phyloP scores from a whole-genome alignment of 2,329 filamentous ascomycete genomes.

The Escovopsis weberi region DNA sequence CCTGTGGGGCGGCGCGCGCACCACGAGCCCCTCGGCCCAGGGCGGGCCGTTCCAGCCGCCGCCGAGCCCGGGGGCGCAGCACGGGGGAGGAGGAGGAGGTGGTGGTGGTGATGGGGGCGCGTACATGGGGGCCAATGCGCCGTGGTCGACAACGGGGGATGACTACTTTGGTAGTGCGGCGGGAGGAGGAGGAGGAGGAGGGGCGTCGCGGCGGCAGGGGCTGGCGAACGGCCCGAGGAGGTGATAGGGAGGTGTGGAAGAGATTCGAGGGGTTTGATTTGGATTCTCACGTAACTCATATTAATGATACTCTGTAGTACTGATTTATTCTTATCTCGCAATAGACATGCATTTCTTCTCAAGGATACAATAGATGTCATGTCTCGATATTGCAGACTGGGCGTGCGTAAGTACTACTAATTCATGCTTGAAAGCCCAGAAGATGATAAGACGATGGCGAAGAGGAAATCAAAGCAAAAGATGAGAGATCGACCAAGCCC shows the following conservation, averaged over 20 bases:
- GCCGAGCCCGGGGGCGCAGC: constrained; percentile 5
- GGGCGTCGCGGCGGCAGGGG: constrained; percentile 23
- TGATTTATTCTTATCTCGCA: not conserved
- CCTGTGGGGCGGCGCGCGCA: constrained; percentile 50
- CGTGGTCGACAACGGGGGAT: constrained; percentile 30
- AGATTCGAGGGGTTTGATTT: not conserved
- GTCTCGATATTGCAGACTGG: no score
- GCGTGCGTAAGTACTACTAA: no score
- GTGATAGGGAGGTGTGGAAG: constrained; percentile 10
- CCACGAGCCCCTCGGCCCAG: constrained; percentile 35
- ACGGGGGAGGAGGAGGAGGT: constrained; percentile 7
- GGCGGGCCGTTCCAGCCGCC: constrained; percentile 34
- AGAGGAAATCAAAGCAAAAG: no score
- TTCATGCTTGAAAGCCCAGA: no score
- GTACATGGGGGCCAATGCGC: constrained; percentile 31
- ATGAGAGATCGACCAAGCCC: no score
- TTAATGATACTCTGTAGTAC: constrained; percentile 2
- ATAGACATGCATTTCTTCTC: not conserved
- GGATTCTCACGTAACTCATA: constrained; percentile 3
- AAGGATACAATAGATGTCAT: no score
- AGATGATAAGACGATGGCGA: no score
- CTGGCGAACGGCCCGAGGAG: constrained; percentile 31
- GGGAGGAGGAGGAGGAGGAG: constrained; percentile 21
- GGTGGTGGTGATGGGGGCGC: constrained; percentile 13
- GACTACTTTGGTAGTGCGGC: constrained; percentile 12